phyloP scores from a whole-genome alignment of 805 yeast species.

The Sugiyamaella chiloensis region DNA sequence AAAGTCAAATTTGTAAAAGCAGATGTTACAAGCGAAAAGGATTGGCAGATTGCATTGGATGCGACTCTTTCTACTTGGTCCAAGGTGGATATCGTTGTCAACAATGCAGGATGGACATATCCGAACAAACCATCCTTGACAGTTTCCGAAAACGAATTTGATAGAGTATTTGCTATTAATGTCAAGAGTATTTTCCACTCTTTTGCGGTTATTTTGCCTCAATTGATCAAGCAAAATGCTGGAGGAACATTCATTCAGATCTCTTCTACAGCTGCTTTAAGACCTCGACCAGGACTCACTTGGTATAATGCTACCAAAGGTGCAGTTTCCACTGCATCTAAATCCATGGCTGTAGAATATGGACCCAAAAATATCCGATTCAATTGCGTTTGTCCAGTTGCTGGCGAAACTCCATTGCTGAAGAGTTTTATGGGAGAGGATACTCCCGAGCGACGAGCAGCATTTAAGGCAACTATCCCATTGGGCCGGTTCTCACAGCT shows the following conservation, averaged over 20 bases:
- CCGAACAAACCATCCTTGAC: conserved; percentile 30
- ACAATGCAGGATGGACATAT: conserved; percentile 37
- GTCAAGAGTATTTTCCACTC: conserved; percentile 21
- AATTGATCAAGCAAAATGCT: conserved; percentile 20
- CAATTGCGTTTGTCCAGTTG: conserved; percentile 41
- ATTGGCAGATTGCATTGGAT: conserved; percentile 30
- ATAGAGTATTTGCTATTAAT: conserved; percentile 29
- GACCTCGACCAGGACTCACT: conserved; percentile 34
- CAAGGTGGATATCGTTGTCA: conserved; percentile 35
- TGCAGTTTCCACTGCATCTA: conserved; percentile 39
- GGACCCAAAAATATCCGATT: conserved; percentile 39
- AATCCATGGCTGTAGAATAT: conserved; percentile 39
- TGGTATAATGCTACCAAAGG: conserved; percentile 38
- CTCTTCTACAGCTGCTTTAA: conserved; percentile 36
- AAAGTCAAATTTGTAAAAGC: conserved; percentile 14
- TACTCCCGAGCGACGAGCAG: conserved; percentile 30
- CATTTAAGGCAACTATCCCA: conserved; percentile 31
- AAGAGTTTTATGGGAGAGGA: conserved; percentile 30
- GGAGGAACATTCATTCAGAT: conserved; percentile 41
- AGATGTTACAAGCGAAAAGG: conserved; percentile 29
- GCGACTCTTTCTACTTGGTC: conserved; percentile 29
- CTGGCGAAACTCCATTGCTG: conserved; percentile 41
- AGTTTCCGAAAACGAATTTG: conserved; percentile 29
- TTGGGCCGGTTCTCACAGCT: conserved; percentile 38
- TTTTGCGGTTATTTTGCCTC: conserved; percentile 33